Evolutionary conservation across 768 basidiomycete species (phyloP).

Genomic region (Arthromyces matolae): DNA sequence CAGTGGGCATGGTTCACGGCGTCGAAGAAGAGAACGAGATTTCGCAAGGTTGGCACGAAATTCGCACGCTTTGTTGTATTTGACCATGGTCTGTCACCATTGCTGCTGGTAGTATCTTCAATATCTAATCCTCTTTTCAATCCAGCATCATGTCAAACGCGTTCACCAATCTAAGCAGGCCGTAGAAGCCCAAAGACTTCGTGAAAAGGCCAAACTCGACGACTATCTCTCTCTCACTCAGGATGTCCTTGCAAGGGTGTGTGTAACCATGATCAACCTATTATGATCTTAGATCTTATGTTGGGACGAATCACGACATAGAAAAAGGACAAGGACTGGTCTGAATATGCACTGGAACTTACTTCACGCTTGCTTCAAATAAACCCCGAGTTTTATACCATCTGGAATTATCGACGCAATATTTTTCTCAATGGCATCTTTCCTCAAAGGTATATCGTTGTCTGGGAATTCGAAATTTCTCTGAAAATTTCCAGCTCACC

Average conservation of each 20-base stretch:
- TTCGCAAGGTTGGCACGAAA: constrained; percentile 7
- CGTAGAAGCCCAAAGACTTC: constrained; percentile 60
- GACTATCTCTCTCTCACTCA: constrained; percentile 68
- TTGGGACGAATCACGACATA: constrained; percentile 33
- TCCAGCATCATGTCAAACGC: constrained; percentile 73
- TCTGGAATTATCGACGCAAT: constrained; percentile 91
- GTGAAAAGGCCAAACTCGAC: constrained; percentile 72
- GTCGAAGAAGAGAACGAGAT: background rate
- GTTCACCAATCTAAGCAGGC: constrained; percentile 54
- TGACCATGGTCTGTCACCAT: constrained; percentile 15
- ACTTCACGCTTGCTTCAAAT: constrained; percentile 74
- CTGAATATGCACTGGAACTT: constrained; percentile 67
- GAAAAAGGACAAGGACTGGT: constrained; percentile 71
- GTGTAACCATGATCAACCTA: constrained; percentile 20
- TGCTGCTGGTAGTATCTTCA: background rate
- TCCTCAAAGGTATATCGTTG: constrained; percentile 47
- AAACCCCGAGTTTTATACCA: constrained; percentile 95
- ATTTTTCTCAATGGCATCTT: constrained; percentile 76
- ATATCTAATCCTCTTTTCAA: constrained; percentile 5
- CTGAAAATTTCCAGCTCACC: constrained; percentile 45
- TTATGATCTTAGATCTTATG: constrained; percentile 12
- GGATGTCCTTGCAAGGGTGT: constrained; percentile 61
- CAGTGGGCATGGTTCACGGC: constrained; percentile 56
- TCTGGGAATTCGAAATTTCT: background rate
- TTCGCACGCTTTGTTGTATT: background rate